Evolutionary conservation across 441 rosid genomes (phyloP), one percentile per base, ranked within the genome.

Genomic region (Croton setiger): DNA sequence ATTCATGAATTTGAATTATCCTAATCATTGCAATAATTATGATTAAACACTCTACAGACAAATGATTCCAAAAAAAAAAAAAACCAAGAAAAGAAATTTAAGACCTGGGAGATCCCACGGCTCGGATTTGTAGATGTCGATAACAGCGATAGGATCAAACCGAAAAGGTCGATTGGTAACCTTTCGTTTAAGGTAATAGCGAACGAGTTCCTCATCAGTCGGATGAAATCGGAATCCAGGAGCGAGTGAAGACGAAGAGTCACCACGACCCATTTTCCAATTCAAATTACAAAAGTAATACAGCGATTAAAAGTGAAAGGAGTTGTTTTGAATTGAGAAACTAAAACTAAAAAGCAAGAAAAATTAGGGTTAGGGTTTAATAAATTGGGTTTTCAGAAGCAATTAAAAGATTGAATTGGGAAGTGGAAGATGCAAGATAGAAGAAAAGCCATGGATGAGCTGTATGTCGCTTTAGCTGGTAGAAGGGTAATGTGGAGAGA

Each of bases 81-180:
- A 60, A 27, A 43, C 52, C 3, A 11, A n/a, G 27, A 36, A 36
- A 3, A 52, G 20, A 52, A 18, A 18, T 3, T 0, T 17, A 48
- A 5, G 66, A 92, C 99, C 91, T 45, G 98, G 98, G 13, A 95
- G 97, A 74, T 95, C 99, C 99, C 99, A 95, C 0, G 99, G 99
- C 85, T 92, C 98, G 68, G 88, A 78, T 75, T 85, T 92, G 82
- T 95, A 95, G 67, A 95, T 65, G 75, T 95, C 98, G 72, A 83
- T 68, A 70, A 85, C 96, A 72, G 91, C 86, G 63, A 95, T 89
- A 2, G 96, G 79, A 69, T 95, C 92, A 70, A 90, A 77, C 18
- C 92, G 85, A 56, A 88, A 81, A 66, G 92, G 88, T 73, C 75
- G 89, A 66, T 85, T 85, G 61, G 89, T 80, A 64, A 90, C 83